These are phyloP conservation scores for Plectosphaerella plurivora DNA, from an alignment of 2,329 filamentous ascomycete species.

Conservation along the genomic window DNA sequence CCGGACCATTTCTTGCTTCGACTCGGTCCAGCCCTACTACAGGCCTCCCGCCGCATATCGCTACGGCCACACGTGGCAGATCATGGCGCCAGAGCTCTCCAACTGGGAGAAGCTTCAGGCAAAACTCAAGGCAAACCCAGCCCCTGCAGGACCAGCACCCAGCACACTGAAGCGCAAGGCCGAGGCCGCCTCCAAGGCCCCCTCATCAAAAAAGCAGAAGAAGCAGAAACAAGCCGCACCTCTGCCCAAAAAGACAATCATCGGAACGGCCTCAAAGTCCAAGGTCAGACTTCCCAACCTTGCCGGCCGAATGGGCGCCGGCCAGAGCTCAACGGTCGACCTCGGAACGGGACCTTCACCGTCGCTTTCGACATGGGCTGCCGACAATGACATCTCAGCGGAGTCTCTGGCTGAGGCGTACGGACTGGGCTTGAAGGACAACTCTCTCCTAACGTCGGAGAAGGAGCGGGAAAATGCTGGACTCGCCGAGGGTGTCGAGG, in stretches of 20 bases:
- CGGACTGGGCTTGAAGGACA: constrained; percentile 45
- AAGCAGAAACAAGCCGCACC: constrained; percentile 8
- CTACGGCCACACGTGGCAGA: constrained; percentile 2
- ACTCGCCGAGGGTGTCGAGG: constrained; percentile 54
- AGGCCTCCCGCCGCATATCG: not conserved
- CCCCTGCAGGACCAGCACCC: constrained; percentile 9
- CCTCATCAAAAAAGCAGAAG: constrained; percentile 24
- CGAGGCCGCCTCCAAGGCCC: constrained; percentile 18
- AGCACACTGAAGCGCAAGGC: constrained; percentile 36
- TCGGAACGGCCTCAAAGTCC: not conserved
- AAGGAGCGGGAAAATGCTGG: constrained; percentile 60
- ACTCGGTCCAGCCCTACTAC: too few relatives aligned
- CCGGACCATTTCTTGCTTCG: too few relatives aligned
- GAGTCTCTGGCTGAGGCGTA: constrained; percentile 60
- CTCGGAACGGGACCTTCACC: constrained; percentile 39
- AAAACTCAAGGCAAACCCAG: constrained; percentile 44
- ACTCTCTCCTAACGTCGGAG: constrained; percentile 41
- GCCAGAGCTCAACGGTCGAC: constrained; percentile 43
- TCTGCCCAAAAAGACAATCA: constrained; percentile 7
- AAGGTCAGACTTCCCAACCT: constrained; percentile 6
- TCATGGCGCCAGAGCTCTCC: constrained; percentile 47
- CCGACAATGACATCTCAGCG: constrained; percentile 56
- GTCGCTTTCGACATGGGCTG: constrained; percentile 55
- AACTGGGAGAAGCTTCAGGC: constrained; percentile 80
- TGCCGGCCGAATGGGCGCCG: constrained; percentile 46